phyloP scores from a whole-genome alignment of 805 yeast genomes.

The Candida adriatica region DNA sequence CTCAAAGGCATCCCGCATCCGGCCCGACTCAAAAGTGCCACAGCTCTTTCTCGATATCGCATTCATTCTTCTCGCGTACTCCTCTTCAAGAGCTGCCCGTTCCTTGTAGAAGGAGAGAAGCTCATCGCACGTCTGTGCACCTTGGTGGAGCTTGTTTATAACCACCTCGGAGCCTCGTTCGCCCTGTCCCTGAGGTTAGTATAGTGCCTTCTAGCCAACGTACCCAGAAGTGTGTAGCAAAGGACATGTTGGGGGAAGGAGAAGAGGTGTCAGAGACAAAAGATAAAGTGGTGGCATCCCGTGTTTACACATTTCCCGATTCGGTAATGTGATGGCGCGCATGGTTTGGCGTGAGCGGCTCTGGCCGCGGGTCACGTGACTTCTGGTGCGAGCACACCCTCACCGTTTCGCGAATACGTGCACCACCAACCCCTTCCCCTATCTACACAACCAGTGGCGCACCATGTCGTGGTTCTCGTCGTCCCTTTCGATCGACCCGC shows the following conservation, averaged over 20 bases:
- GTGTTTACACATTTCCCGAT: constrained; percentile 14
- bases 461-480: constrained; percentile 25
- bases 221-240: constrained; percentile 45
- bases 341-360: background rate
- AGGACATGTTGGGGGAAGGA: constrained; percentile 21
- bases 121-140: constrained; percentile 51
- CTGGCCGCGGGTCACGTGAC: background rate
- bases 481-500: constrained; percentile 34
- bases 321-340: constrained; percentile 8
- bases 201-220: too few species aligned
- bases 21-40: constrained; percentile 56
- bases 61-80: constrained; percentile 51
- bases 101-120: constrained; percentile 45
- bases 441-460: background rate
- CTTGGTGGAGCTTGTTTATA: constrained; percentile 49
- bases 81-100: constrained; percentile 61
- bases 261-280: background rate
- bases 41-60: constrained; percentile 42
- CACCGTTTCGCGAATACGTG: background rate
- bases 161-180: constrained; percentile 53
- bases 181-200: constrained; percentile 46
- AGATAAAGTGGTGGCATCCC: background rate
- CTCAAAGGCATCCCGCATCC: constrained; percentile 53
- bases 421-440: too few species aligned
- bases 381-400: constrained; percentile 3